A percentile compares a stretch with the other conserved stretches of the same genome.
Conservation (phyloP, 345 rosid species). For the Populus pruinosa region DNA sequence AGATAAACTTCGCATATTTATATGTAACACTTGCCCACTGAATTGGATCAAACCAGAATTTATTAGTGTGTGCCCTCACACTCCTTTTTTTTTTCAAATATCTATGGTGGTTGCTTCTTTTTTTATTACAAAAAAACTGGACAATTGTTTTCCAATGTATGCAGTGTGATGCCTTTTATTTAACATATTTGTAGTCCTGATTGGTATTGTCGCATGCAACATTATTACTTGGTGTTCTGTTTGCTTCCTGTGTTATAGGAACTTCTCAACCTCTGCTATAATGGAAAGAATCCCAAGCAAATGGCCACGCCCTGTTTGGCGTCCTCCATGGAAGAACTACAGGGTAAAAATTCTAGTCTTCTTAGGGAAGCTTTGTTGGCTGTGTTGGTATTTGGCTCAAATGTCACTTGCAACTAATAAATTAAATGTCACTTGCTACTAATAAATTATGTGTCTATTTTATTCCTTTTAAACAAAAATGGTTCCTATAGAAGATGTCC, state of each 20-base stretch:
- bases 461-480: neutral
- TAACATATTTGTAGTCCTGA: neutral
- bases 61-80: neutral
- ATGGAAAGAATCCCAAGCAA: constrained; percentile 94
- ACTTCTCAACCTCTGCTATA: constrained; percentile 71
- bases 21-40: neutral
- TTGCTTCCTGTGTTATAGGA: constrained; percentile 39
- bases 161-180: neutral
- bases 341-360: constrained; percentile 49
- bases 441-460: neutral
- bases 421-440: neutral
- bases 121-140: neutral
- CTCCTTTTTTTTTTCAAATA: neutral
- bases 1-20: neutral
- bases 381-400: neutral
- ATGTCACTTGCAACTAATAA: neutral
- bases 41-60: neutral
- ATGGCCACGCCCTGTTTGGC: constrained; percentile 99
- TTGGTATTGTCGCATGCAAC: neutral
- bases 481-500: neutral
- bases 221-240: neutral
- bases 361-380: neutral
- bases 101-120: neutral
- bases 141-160: neutral
- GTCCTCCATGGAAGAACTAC: constrained; percentile 97